A percentile compares a stretch with the other conserved stretches of the same genome.
Conservation (phyloP, 73 alveolate genomes). For the Paramecium biaurelia region DNA sequence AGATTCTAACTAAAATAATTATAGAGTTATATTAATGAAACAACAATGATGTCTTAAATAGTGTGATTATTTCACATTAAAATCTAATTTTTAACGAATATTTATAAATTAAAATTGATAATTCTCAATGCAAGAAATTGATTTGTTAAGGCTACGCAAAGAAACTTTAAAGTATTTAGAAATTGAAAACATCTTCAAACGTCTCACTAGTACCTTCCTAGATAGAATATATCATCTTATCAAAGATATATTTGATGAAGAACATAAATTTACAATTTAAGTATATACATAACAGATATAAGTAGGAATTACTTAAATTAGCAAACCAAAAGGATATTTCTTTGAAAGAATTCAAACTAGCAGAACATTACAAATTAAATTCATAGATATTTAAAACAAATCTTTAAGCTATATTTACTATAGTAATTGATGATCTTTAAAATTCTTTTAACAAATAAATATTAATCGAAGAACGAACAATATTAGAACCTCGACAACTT, state of each 20-base stretch:
- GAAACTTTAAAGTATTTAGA: slow-evolving; percentile 12
- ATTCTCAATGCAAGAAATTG: background rate
- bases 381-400: slow-evolving; percentile 5
- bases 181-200: slow-evolving; percentile 24
- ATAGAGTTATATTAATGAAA: background rate
- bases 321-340: slow-evolving; percentile 20
- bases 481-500: slow-evolving; percentile 1
- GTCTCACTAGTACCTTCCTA: background rate
- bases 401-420: background rate
- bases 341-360: slow-evolving; percentile 13
- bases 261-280: slow-evolving; percentile 12
- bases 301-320: background rate
- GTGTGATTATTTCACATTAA: background rate
- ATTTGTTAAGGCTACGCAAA: background rate
- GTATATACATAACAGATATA: background rate
- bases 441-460: background rate
- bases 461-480: background rate
- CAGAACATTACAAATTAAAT: slow-evolving; percentile 21
- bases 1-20: background rate
- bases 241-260: slow-evolving; percentile 5
- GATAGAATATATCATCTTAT: background rate
- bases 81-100: background rate
- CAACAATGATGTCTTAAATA: background rate
- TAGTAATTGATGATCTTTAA: background rate
- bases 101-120: background rate